These are phyloP conservation scores for Polyporus arcularius DNA, from an alignment of 768 basidiomycete genomes.

Conservation along the genomic window DNA sequence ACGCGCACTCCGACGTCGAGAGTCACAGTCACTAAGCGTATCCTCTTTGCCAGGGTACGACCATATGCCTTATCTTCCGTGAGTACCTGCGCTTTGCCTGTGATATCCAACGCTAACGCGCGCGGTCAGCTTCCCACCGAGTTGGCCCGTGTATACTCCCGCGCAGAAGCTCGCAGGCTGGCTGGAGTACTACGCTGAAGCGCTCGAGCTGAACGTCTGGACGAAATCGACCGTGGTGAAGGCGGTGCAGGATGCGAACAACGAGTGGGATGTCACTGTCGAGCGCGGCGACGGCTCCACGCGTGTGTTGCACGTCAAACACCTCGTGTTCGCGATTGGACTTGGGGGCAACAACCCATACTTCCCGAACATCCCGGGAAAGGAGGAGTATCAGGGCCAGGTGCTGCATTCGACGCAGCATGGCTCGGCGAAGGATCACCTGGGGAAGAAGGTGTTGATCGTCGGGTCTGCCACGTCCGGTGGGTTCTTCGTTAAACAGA, in stretches of 20 bases:
- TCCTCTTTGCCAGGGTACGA: constrained; percentile 38
- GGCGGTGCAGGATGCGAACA: constrained; percentile 23
- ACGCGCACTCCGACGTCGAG: not conserved
- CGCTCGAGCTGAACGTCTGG: constrained; percentile 67
- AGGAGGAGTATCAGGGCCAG: constrained; percentile 65
- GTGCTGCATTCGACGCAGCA: constrained; percentile 61
- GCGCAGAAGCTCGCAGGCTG: constrained; percentile 66
- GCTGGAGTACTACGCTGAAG: constrained; percentile 64
- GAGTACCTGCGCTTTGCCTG: constrained; percentile 19
- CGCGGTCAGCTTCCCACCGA: constrained; percentile 50
- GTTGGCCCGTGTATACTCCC: constrained; percentile 61
- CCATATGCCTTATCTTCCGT: constrained; percentile 59
- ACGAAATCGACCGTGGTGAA: constrained; percentile 40
- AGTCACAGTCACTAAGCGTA: not conserved
- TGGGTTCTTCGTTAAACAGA: constrained; percentile 7
- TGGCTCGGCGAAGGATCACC: constrained; percentile 52
- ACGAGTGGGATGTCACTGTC: constrained; percentile 33
- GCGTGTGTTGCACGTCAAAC: constrained; percentile 31
- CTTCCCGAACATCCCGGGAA: constrained; percentile 36
- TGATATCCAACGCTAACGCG: too few species aligned
- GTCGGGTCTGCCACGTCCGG: constrained; percentile 68
- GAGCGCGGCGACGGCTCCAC: constrained; percentile 38
- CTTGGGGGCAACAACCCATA: constrained; percentile 40
- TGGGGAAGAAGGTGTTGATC: constrained; percentile 71
- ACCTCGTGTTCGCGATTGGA: constrained; percentile 43